Conservation (phyloP, 768 basidiomycete genomes). For the Wakefieldia striispora region DNA sequence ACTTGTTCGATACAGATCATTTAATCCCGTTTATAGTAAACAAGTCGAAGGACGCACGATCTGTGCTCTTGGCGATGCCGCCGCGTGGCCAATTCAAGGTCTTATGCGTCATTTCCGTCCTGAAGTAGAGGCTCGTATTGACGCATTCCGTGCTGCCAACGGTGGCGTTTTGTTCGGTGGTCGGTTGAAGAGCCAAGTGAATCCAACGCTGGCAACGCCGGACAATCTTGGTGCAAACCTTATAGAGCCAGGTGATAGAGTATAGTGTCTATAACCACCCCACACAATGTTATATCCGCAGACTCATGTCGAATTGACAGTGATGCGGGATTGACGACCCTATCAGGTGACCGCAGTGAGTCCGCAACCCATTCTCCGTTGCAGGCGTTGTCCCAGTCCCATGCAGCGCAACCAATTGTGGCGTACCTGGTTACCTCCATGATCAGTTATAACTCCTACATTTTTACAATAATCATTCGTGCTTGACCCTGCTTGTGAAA, state of each 20-base stretch:
- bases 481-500: too few relatives aligned
- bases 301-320: not conserved
- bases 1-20: not conserved
- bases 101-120: conserved; percentile 98
- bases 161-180: conserved; percentile 92
- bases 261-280: conserved; percentile 12
- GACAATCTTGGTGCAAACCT: conserved; percentile 67
- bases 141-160: conserved; percentile 66
- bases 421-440: too few relatives aligned
- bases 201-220: conserved; percentile 67
- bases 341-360: too few relatives aligned
- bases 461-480: too few relatives aligned
- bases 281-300: conserved; percentile 5
- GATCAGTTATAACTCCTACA: too few relatives aligned
- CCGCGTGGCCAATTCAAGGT: conserved; percentile 98
- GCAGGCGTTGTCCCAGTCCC: too few relatives aligned
- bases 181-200: conserved; percentile 60
- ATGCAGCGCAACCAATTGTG: too few relatives aligned
- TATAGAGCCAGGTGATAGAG: conserved; percentile 39
- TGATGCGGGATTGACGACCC: too few relatives aligned
- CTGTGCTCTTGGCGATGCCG: conserved; percentile 95
- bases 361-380: too few relatives aligned
- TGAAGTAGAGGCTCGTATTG: conserved; percentile 87
- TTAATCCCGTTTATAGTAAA: conserved; percentile 52
- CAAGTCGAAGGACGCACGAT: conserved; percentile 97